These are phyloP conservation scores for Canariomyces notabilis DNA, from an alignment of 2,329 filamentous ascomycete genomes.

Conservation along the genomic window DNA sequence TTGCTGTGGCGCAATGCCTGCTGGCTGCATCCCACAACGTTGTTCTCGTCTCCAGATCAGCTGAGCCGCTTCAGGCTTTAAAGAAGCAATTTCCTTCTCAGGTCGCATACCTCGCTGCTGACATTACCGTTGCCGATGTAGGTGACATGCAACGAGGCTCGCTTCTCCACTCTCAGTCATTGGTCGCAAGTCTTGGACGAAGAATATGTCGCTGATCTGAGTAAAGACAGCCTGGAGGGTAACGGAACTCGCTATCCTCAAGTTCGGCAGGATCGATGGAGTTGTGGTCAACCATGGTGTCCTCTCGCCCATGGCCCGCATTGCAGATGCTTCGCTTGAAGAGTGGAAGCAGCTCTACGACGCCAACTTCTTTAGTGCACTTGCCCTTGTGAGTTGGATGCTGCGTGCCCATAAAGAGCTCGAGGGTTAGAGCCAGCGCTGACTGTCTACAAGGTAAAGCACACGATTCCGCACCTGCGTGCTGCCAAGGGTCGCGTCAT, in stretches of 20 bases:
- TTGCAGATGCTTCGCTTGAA: constrained; percentile 62
- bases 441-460: constrained; percentile 54
- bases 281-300: constrained; percentile 85
- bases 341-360: constrained; percentile 76
- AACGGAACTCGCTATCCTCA: constrained; percentile 58
- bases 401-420: background rate
- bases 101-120: constrained; percentile 52
- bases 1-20: constrained; percentile 49
- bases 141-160: background rate
- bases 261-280: constrained; percentile 71
- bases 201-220: background rate
- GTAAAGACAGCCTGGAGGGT: constrained; percentile 53
- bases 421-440: constrained; percentile 23
- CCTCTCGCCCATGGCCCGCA: constrained; percentile 66
- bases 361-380: constrained; percentile 78
- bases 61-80: constrained; percentile 44
- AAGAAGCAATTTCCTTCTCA: constrained; percentile 48
- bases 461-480: constrained; percentile 64
- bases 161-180: background rate
- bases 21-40: constrained; percentile 52
- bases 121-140: constrained; percentile 51
- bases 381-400: constrained; percentile 61
- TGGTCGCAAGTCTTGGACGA: background rate
- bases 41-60: constrained; percentile 53
- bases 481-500: constrained; percentile 65